phyloP scores from a whole-genome alignment of 257 asterid species.

The Echium plantagineum region DNA sequence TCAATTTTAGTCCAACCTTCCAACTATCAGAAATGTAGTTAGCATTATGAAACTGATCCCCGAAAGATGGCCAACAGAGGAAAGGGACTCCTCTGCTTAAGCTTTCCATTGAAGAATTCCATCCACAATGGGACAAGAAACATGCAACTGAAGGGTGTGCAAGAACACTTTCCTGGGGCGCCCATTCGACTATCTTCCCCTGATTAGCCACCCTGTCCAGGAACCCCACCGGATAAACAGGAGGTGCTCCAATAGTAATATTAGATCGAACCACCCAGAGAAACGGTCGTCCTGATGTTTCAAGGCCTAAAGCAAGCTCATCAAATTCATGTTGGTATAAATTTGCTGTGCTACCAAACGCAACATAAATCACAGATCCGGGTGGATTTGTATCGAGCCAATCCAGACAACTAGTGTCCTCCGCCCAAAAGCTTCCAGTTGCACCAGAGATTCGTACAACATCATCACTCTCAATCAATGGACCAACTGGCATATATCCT shows the following conservation, averaged over 20 bases:
- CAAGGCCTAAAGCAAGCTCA: slow-evolving; percentile 39
- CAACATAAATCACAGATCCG: slow-evolving; percentile 29
- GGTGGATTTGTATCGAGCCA: slow-evolving; percentile 24
- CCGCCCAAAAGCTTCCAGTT: slow-evolving; percentile 18
- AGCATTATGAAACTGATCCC: slow-evolving; percentile 28
- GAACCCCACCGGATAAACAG: slow-evolving; percentile 21
- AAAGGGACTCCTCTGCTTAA: slow-evolving; percentile 24
- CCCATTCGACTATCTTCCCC: slow-evolving; percentile 35
- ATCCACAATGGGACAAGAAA: slow-evolving; percentile 35
- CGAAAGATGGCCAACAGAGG: slow-evolving; percentile 34
- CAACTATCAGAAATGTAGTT: slow-evolving; percentile 30
- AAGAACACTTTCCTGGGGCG: slow-evolving; percentile 31
- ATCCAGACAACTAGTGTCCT: slow-evolving; percentile 12
- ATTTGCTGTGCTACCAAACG: slow-evolving; percentile 35
- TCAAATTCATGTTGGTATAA: slow-evolving; percentile 27
- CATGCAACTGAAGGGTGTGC: slow-evolving; percentile 24
- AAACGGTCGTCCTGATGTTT: slow-evolving; percentile 29
- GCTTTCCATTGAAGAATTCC: slow-evolving; percentile 35
- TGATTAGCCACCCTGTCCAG: slow-evolving; percentile 14
- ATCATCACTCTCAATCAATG: neutral
- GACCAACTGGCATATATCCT: too few relatives aligned
- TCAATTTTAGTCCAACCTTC: slow-evolving; percentile 27
- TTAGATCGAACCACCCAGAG: slow-evolving; percentile 33
- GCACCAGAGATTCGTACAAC: neutral
- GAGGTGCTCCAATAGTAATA: slow-evolving; percentile 19